A percentile compares a stretch with the other conserved stretches of the same genome.
phyloP scores from a whole-genome alignment of 176 grass and related monocot genomes.

The Ananas comosus region DNA sequence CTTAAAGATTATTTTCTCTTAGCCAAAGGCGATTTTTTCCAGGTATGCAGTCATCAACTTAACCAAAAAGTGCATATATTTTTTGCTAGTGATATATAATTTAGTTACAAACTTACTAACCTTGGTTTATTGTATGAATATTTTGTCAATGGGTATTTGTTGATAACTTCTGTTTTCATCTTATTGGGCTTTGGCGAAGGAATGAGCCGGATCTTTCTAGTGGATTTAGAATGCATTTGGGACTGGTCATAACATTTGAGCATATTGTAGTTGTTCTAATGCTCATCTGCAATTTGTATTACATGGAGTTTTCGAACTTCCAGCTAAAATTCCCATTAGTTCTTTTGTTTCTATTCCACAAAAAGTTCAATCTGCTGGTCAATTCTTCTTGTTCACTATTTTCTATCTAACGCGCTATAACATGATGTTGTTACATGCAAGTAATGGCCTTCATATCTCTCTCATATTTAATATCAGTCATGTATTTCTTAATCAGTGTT shows the following conservation, averaged over 20 bases:
- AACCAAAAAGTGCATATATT: not conserved
- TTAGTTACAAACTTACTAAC: not conserved
- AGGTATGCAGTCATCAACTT: conserved; percentile 37
- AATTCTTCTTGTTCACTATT: not conserved
- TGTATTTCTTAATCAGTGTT: conserved; percentile 60
- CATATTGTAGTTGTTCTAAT: too few species aligned
- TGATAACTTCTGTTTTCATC: too few species aligned
- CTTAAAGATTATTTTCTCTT: conserved; percentile 99
- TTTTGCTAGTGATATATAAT: conserved; percentile 7
- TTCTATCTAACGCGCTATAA: not conserved
- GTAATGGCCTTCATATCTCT: conserved; percentile 1
- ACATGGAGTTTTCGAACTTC: too few species aligned
- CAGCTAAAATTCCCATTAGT: too few species aligned
- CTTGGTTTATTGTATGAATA: not conserved
- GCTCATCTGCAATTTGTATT: too few species aligned
- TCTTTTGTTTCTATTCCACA: too few species aligned
- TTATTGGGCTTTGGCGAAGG: too few species aligned
- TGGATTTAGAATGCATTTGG: too few species aligned
- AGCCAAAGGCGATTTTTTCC: conserved; percentile 99
- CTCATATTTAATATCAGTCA: not conserved
- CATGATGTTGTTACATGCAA: not conserved
- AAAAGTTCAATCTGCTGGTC: too few species aligned
- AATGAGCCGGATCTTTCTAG: too few species aligned
- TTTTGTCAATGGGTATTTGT: not conserved
- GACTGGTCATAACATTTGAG: too few species aligned